These are phyloP conservation scores for Aspergillus sojae DNA, from an alignment of 2,329 filamentous ascomycete species.

Conservation along the genomic window DNA sequence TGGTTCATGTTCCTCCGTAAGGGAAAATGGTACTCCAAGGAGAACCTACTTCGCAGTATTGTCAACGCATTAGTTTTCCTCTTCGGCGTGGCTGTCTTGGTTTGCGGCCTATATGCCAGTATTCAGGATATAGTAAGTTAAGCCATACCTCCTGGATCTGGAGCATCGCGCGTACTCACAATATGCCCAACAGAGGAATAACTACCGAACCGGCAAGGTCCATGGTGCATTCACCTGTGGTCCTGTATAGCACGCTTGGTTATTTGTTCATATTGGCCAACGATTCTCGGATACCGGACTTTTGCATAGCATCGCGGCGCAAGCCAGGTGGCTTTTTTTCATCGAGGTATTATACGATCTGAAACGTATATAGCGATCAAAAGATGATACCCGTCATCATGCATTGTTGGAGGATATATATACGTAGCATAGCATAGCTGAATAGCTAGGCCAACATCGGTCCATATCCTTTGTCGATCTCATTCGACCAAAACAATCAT, in stretches of 20 bases:
- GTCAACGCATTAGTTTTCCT: background rate
- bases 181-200: background rate
- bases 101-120: background rate
- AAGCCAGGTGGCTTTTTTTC: background rate
- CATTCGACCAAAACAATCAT: too few relatives aligned
- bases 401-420: too few relatives aligned
- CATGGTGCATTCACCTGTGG: background rate
- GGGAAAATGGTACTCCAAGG: slow-evolving; percentile 26
- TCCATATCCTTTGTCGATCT: too few relatives aligned
- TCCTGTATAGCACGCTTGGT: background rate
- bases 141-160: background rate
- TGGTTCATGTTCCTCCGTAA: slow-evolving; percentile 27
- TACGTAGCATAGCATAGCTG: too few relatives aligned
- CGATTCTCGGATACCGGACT: too few relatives aligned
- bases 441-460: too few relatives aligned
- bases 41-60: slow-evolving; percentile 36
- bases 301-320: background rate
- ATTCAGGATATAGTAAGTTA: background rate
- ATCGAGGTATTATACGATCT: too few relatives aligned
- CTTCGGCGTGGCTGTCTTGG: background rate
- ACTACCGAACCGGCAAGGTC: background rate
- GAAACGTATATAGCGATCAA: too few relatives aligned
- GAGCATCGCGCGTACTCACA: background rate
- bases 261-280: background rate
- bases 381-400: too few relatives aligned